Conservation (phyloP, 176 grass and related monocot species). For the Pontederia crassipes region DNA sequence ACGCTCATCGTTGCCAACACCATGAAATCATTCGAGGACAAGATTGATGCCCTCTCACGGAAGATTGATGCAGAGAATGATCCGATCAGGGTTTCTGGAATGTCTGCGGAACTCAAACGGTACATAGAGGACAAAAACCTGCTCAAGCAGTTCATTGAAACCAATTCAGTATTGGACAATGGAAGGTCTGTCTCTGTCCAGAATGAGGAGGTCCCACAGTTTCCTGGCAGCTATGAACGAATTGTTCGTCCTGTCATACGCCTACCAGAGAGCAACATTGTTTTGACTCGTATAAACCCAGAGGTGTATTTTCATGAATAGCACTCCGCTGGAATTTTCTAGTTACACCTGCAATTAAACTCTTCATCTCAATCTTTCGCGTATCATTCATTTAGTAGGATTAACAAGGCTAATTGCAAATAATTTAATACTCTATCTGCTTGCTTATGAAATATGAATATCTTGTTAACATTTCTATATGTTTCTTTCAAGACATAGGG, state of each 20-base stretch:
- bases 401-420: too few relatives aligned
- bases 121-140: constrained; percentile 81
- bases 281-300: constrained; percentile 92
- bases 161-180: constrained; percentile 50
- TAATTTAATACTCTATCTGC: too few relatives aligned
- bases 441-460: too few relatives aligned
- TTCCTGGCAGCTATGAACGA: constrained; percentile 36
- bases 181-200: constrained; percentile 43
- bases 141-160: constrained; percentile 79
- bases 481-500: too few relatives aligned
- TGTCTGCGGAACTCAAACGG: constrained; percentile 90
- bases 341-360: not conserved
- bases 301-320: constrained; percentile 40
- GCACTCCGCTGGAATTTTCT: not conserved
- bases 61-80: constrained; percentile 72
- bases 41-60: constrained; percentile 52
- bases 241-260: constrained; percentile 71
- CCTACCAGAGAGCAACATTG: constrained; percentile 61
- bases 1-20: constrained; percentile 98
- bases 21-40: constrained; percentile 82
- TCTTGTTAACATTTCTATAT: too few relatives aligned
- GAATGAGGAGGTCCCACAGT: constrained; percentile 51
- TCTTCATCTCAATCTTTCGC: too few relatives aligned
- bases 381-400: too few relatives aligned
- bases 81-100: constrained; percentile 56